Evolutionary conservation across 2,329 filamentous ascomycete species (phyloP), one percentile per base, ranked within the genome.

Genomic region (Eutypella sp.): DNA sequence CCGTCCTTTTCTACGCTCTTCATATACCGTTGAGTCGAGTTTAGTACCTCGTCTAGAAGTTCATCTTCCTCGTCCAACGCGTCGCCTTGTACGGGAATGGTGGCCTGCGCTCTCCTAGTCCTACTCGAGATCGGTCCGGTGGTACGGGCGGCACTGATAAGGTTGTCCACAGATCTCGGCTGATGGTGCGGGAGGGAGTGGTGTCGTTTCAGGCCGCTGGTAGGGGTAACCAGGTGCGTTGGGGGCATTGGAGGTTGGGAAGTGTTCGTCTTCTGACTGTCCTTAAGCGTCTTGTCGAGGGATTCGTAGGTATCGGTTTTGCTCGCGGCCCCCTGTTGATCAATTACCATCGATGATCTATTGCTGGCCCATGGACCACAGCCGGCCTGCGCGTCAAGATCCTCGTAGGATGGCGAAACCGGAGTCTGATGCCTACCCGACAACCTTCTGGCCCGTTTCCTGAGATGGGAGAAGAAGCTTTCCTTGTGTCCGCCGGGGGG

Each of bases 41-140:
- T 79, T 36, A 96, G 74, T 18, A 84, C 90, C 67, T 99, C 93
- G 56, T 96, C 91, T 9, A 97, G 76, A 9, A 99, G 77, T 68
- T 99, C 93, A 48, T 99, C 93, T 62, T 97, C 92, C 67, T 99
- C 93, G 58, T 95, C 91, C 1, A 93, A 89, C 0, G 91, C 91
- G 61, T 99, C 93, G 62, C 97, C 96, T 51, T 87, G 85, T 41
- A 87, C 82, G 4, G 87, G 86, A 51, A 89, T 85, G 4, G 76
- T 72, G 13, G 88, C 84, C 63, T 95, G 79, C 11, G 88, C 85
- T 49, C 89, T 79, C 47, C 92, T 78, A 13, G 90, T 93, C 50
- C 91, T 79, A 64, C 85, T 89, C 1, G 88, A 90, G 42, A 89
- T 78, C 1, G 89, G 86, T 0, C 78, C 75, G 22, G 66, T 61